A percentile compares a stretch with the other conserved stretches of the same genome.
phyloP scores from a whole-genome alignment of 2,329 filamentous ascomycete species.

The Paramyrothecium sp. region DNA sequence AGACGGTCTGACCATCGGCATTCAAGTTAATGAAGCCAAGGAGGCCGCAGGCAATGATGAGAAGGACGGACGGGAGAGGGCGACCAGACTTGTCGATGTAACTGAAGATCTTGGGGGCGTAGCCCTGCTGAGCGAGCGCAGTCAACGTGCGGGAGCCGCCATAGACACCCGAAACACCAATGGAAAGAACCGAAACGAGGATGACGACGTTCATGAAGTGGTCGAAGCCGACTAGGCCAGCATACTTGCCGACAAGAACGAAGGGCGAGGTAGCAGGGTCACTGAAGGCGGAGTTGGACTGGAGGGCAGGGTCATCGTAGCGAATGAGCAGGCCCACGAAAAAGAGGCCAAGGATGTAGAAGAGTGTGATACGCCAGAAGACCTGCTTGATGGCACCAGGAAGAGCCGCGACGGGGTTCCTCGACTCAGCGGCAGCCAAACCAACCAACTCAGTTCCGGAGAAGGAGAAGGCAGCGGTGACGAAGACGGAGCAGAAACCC shows the following conservation, averaged over 20 bases:
- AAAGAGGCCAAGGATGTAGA: conserved; percentile 44
- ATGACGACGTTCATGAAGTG: conserved; percentile 52
- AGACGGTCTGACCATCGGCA: conserved; percentile 46
- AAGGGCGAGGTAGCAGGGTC: conserved; percentile 43
- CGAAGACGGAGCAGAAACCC: conserved; percentile 65
- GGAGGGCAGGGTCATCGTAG: conserved; percentile 36
- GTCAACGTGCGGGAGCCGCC: conserved; percentile 52
- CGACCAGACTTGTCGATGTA: conserved; percentile 51
- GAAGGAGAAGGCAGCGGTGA: conserved; percentile 68
- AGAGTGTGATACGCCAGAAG: conserved; percentile 46
- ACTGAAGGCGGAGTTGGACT: conserved; percentile 24
- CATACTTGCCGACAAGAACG: conserved; percentile 45
- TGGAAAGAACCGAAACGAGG: conserved; percentile 48
- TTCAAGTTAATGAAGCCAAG: conserved; percentile 44
- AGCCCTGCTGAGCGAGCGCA: conserved; percentile 48
- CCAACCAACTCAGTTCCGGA: conserved; percentile 66
- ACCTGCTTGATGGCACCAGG: conserved; percentile 76
- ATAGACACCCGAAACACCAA: conserved; percentile 50
- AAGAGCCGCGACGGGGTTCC: conserved; percentile 65
- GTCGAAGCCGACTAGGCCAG: conserved; percentile 41
- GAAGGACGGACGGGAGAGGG: conserved; percentile 40
- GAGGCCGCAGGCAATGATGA: conserved; percentile 40
- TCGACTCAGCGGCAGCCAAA: conserved; percentile 64
- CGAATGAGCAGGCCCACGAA: conserved; percentile 42
- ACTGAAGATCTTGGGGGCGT: conserved; percentile 47